Evolutionary conservation across 305 asterid species (phyloP).

Genomic region (Fraxinus sp.): DNA sequence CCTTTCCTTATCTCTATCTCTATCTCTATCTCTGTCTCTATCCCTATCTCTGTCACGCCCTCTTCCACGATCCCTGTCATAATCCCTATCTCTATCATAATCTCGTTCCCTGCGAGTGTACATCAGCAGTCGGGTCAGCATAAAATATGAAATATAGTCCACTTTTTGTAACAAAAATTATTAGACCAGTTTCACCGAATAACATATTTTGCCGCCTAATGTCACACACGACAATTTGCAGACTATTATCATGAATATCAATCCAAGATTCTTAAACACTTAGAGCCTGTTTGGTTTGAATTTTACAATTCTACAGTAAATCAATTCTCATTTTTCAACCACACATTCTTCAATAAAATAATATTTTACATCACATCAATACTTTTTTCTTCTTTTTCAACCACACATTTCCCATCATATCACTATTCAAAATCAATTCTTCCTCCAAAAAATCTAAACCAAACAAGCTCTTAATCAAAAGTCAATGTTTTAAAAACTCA

Average conservation of each 20-base stretch:
- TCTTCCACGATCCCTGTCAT: conserved; percentile 52
- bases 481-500: too few species aligned
- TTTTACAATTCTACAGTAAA: too few species aligned
- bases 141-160: not conserved
- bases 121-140: not conserved
- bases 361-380: too few species aligned
- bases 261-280: not conserved
- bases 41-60: conserved; percentile 53
- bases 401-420: too few species aligned
- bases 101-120: conserved; percentile 49
- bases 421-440: too few species aligned
- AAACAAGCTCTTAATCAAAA: too few species aligned
- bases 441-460: too few species aligned
- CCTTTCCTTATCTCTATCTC: conserved; percentile 43
- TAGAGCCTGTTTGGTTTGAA: too few species aligned
- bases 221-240: not conserved
- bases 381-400: too few species aligned
- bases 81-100: conserved; percentile 42
- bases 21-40: too few species aligned
- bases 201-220: not conserved
- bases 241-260: not conserved
- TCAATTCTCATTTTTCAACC: too few species aligned
- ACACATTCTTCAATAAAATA: too few species aligned
- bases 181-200: not conserved
- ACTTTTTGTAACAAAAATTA: not conserved